These are phyloP conservation scores for Lindgomyces ingoldianus DNA, from an alignment of 495 filamentous ascomycete species.

Conservation along the genomic window DNA sequence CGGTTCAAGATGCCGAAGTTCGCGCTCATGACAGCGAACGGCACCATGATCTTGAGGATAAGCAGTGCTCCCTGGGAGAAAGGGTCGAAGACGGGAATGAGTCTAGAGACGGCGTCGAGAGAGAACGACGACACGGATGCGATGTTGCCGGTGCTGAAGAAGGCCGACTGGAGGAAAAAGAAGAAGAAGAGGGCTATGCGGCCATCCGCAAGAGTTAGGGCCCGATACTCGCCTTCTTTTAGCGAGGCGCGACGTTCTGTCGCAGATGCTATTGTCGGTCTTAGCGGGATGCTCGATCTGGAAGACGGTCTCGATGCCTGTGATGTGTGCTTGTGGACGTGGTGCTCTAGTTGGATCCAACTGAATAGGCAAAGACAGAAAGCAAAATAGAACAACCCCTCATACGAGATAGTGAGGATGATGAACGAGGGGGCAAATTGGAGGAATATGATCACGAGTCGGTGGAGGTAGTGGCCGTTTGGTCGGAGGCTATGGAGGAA, in stretches of 20 bases:
- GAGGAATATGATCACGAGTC: constrained; percentile 85
- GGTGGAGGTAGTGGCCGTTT: constrained; percentile 86
- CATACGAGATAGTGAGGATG: constrained; percentile 95
- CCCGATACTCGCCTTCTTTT: constrained; percentile 56
- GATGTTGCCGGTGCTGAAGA: constrained; percentile 97
- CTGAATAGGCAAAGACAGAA: constrained; percentile 81
- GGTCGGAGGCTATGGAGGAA: constrained; percentile 78
- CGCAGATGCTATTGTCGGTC: constrained; percentile 8
- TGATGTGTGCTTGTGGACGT: constrained; percentile 60
- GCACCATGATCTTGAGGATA: constrained; percentile 86
- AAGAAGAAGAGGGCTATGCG: constrained; percentile 94
- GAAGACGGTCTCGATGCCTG: constrained; percentile 14
- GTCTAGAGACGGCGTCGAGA: constrained; percentile 82
- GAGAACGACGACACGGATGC: constrained; percentile 94
- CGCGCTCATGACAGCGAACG: constrained; percentile 89
- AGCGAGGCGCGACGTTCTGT: neutral
- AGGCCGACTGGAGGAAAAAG: constrained; percentile 88
- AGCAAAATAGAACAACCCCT: constrained; percentile 92
- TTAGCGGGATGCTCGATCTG: neutral
- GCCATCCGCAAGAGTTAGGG: constrained; percentile 75
- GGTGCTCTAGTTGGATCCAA: constrained; percentile 90
- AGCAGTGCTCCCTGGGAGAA: constrained; percentile 89
- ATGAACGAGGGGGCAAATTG: constrained; percentile 93
- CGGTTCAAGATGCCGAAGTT: constrained; percentile 94
- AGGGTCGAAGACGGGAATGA: constrained; percentile 93